phyloP scores from a whole-genome alignment of 2,329 filamentous ascomycete species.

The Aspergillus jensenii region DNA sequence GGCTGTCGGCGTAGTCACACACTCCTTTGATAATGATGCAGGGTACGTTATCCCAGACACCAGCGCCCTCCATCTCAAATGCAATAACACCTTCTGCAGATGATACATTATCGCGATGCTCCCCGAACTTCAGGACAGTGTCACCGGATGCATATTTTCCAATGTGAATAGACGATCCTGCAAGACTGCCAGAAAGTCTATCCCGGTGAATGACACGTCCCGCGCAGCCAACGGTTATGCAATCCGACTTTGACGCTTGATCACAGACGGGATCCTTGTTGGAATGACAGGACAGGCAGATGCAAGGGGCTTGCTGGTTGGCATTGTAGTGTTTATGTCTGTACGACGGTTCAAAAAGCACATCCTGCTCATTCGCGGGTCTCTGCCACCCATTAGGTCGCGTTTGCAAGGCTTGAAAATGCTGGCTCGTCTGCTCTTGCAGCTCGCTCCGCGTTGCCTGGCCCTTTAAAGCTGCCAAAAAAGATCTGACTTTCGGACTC shows the following conservation, averaged over 20 bases:
- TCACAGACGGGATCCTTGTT: too few relatives aligned
- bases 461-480: background rate
- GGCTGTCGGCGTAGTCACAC: conserved; percentile 20
- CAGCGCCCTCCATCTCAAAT: conserved; percentile 13
- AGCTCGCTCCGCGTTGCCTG: background rate
- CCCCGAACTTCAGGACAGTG: conserved; percentile 10
- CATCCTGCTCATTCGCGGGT: background rate
- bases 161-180: background rate
- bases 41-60: background rate
- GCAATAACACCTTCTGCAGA: conserved; percentile 11
- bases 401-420: background rate
- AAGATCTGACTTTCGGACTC: background rate
- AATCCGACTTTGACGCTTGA: too few relatives aligned
- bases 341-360: background rate
- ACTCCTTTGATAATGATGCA: conserved; percentile 11
- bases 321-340: background rate
- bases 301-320: too few relatives aligned
- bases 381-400: background rate
- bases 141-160: conserved; percentile 11
- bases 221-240: too few relatives aligned
- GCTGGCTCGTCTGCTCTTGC: background rate
- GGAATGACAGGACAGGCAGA: background rate
- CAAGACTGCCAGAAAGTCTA: background rate
- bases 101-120: conserved; percentile 1
- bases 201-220: background rate